Evolutionary conservation across 495 filamentous ascomycete genomes (phyloP).

Genomic region (Penicillium canescens): DNA sequence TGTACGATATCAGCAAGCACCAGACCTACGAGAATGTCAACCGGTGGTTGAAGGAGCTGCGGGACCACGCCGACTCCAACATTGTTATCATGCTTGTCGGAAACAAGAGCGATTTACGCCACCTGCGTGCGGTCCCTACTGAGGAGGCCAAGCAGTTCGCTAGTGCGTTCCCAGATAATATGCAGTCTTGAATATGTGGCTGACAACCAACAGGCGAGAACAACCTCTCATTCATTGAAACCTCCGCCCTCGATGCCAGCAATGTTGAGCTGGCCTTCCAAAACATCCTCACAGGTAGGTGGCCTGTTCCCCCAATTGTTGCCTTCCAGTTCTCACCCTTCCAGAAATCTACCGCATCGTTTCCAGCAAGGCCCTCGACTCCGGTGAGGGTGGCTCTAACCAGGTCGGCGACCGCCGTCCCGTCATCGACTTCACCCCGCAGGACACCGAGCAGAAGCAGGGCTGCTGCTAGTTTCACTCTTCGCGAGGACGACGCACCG

Average conservation of each 20-base stretch:
- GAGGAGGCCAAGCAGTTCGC: conserved; percentile 99
- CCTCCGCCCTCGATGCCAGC: conserved; percentile 96
- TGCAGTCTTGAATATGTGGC: background rate
- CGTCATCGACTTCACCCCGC: conserved; percentile 74
- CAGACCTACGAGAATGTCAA: conserved; percentile 99
- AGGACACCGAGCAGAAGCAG: conserved; percentile 73
- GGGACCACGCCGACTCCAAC: conserved; percentile 97
- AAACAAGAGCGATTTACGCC: conserved; percentile 99
- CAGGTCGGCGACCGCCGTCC: conserved; percentile 72
- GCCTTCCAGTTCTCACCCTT: background rate
- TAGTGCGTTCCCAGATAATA: conserved; percentile 57
- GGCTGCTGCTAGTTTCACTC: conserved; percentile 76
- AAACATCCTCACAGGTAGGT: conserved; percentile 95
- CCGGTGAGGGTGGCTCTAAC: conserved; percentile 72
- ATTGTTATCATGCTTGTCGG: conserved; percentile 99
- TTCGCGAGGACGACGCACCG: conserved; percentile 26
- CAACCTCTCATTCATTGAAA: conserved; percentile 77
- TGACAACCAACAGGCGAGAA: conserved; percentile 25
- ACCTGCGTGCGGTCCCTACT: conserved; percentile 94
- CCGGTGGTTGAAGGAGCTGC: conserved; percentile 97
- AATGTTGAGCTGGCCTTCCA: conserved; percentile 99
- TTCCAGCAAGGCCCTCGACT: conserved; percentile 92
- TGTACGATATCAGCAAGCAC: conserved; percentile 99
- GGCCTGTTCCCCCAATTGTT: background rate
- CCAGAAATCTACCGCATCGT: conserved; percentile 99